Conservation (phyloP, 176 grass and related monocot species). For the Musa itinerans region DNA sequence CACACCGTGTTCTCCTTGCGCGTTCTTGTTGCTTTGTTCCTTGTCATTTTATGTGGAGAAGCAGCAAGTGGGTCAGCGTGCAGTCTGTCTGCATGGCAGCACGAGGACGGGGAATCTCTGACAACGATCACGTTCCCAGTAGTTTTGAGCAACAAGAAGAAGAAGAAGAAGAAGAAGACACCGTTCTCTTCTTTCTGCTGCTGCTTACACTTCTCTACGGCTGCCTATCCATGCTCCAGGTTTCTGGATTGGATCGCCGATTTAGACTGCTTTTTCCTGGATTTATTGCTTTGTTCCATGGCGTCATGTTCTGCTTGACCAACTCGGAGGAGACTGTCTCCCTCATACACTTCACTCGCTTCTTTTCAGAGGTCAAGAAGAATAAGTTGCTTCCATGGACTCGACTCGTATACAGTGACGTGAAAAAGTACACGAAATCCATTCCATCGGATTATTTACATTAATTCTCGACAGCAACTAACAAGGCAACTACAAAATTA, state of each 20-base stretch:
- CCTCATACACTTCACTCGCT: background rate
- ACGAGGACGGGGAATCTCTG: constrained; percentile 49
- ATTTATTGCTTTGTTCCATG: background rate
- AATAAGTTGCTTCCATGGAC: background rate
- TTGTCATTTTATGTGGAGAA: constrained; percentile 1
- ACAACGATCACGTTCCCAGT: constrained; percentile 54
- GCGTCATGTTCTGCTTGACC: background rate
- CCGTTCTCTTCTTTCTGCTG: constrained; percentile 17
- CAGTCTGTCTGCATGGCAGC: background rate
- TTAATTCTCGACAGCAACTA: background rate
- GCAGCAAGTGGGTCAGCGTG: background rate
- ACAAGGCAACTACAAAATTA: background rate
- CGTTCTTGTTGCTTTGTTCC: background rate
- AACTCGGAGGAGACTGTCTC: background rate
- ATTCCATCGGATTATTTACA: constrained; percentile 6
- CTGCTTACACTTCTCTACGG: constrained; percentile 7
- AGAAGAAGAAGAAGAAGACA: constrained; percentile 18
- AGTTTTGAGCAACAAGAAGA: background rate
- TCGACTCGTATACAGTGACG: no score
- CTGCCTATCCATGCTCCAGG: background rate
- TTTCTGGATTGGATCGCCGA: background rate
- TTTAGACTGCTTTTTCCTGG: background rate
- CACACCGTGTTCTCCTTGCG: background rate
- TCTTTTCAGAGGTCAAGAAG: background rate
- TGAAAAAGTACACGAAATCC: background rate